These are phyloP conservation scores for Eucalyptus cloeziana DNA, from an alignment of 345 rosid species.

Conservation along the genomic window DNA sequence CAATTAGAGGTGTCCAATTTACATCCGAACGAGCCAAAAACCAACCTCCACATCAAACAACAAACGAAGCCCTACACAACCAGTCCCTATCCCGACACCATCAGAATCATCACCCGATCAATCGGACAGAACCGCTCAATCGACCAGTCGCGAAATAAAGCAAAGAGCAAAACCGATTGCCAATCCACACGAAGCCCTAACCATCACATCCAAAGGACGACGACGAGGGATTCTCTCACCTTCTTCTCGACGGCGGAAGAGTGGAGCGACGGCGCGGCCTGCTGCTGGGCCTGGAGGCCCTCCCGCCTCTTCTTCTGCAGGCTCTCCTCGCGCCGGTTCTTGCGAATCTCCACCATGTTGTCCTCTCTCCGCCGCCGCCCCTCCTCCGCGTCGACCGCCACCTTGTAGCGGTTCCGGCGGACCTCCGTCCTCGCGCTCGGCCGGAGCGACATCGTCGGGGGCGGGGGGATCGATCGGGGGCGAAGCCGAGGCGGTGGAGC, in stretches of 20 bases:
- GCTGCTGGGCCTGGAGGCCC: slow-evolving; percentile 62
- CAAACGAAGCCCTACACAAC: background rate
- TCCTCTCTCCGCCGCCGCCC: slow-evolving; percentile 86
- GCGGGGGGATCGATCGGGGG: background rate
- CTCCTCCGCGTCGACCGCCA: slow-evolving; percentile 78
- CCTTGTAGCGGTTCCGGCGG: slow-evolving; percentile 69
- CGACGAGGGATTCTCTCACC: slow-evolving; percentile 6
- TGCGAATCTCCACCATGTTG: slow-evolving; percentile 92
- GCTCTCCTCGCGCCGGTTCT: slow-evolving; percentile 78
- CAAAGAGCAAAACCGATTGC: background rate
- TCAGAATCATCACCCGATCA: background rate
- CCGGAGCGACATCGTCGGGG: slow-evolving; percentile 48
- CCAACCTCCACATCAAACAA: background rate
- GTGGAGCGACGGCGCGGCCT: slow-evolving; percentile 22
- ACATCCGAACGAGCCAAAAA: background rate
- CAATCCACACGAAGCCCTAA: background rate
- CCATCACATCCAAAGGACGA: background rate
- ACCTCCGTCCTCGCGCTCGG: slow-evolving; percentile 68
- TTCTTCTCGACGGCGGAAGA: slow-evolving; percentile 49
- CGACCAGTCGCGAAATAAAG: background rate
- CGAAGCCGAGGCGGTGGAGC: background rate
- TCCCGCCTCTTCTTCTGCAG: slow-evolving; percentile 85
- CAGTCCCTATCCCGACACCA: background rate
- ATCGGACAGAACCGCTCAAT: background rate
- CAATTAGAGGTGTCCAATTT: background rate